These are phyloP conservation scores for Aspergillus pseudonomiae DNA, from an alignment of 2,329 filamentous ascomycete genomes.

Conservation along the genomic window DNA sequence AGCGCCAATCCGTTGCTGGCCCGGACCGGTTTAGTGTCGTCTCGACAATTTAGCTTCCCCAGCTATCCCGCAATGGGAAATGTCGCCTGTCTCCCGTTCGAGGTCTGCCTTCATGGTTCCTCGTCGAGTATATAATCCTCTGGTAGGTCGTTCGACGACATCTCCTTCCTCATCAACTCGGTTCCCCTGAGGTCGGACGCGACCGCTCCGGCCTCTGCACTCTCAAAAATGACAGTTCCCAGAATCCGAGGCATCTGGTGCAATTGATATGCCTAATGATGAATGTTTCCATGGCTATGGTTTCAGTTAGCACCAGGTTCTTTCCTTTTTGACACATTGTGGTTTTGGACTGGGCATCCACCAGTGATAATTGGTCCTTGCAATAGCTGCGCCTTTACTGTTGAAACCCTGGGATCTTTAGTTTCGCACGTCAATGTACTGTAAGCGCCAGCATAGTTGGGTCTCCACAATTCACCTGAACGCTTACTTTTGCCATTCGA, in stretches of 20 bases:
- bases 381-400: too few relatives aligned
- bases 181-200: neutral
- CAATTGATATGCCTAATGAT: too few relatives aligned
- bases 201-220: neutral
- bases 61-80: neutral
- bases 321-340: too few relatives aligned
- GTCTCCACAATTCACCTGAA: too few relatives aligned
- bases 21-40: neutral
- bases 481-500: too few relatives aligned
- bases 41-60: neutral
- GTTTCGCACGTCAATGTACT: too few relatives aligned
- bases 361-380: too few relatives aligned
- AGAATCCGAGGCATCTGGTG: neutral
- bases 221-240: neutral
- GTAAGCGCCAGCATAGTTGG: too few relatives aligned
- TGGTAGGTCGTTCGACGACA: neutral
- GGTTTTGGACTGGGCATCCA: too few relatives aligned
- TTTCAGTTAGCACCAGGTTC: too few relatives aligned
- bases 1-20: neutral
- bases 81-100: neutral
- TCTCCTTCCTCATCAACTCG: neutral
- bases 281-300: neutral
- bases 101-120: neutral
- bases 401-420: too few relatives aligned
- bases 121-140: neutral